Evolutionary conservation across 192 early-diverging fungal genomes (phyloP), one percentile per base, ranked within the genome.

Genomic region (Rhizoclosmatium globosum): DNA sequence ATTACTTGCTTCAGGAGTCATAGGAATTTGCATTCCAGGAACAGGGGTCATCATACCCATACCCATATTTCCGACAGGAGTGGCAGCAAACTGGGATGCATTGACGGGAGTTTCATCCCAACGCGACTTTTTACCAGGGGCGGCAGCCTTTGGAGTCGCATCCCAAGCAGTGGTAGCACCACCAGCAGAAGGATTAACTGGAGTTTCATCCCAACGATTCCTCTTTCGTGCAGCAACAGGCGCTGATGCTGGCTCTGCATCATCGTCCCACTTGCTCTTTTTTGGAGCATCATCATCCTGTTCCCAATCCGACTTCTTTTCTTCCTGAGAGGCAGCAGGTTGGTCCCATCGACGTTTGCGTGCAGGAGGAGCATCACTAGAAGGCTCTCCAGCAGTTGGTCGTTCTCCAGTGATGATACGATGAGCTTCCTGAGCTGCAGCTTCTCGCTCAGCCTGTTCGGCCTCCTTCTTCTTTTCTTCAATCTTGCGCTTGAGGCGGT

Each of bases 61-160:
- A 66, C 88, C 91, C n/a, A 61, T 61, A 15, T 17, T 19, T 2
- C 93, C 95, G 43, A 93, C 91, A 45, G 95, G 93, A n/a, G 95
- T 95, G 2, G 92, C 90, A 39, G 87, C 89, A 85, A 92, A 91
- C 73, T 88, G 85, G 17, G 86, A 82, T 3, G 79, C 85, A 50
- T 82, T 82, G 9, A 94, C 91, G 7, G 96, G 98, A 0, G 98
- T 99, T 77, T 96, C 96, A 77, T 98, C 98, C 98, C 98, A 99
- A 47, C 96, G 86, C 13, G 96, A 98, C 68, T 93, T 90, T 72
- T 96, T 95, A 42, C 23, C 50, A 31, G 42, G 45, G 17, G 87
- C 88, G 47, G 83, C 77, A 21, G 90, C 90, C 59, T 83, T 86
- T 4, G 93, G 94, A 15, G 94, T 94, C 3, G 92, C 95, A 65